Base-by-base conservation (phyloP, 2,329 filamentous ascomycete genomes). In the Tolypocladium paradoxum region DNA sequence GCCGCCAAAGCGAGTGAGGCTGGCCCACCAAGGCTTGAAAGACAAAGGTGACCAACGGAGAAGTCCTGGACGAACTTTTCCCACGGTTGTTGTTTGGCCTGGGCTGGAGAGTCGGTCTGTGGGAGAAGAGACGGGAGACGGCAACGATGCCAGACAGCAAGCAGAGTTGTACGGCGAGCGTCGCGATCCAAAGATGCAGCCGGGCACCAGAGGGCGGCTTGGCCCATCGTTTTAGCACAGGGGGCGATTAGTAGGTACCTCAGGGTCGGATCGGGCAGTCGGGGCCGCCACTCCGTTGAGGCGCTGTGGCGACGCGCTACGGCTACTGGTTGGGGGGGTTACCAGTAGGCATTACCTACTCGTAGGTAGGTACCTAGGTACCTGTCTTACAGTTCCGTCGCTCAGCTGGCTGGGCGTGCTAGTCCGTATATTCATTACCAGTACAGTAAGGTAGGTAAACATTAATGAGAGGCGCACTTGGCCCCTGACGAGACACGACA, bases 1-100 rank as follows among this genome's bases (percentile, higher is more conserved):
- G 65, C 71, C 73, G 74, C 75, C 76, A 75, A 71, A 83, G 74
- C 79, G 80, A 84, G 73, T 78, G 81, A 82, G 73, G 73, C 70
- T 70, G 71, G 56, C 58, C 55, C 53, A 56, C 58, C 55, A 58
- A 58, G 50, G 33, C 36, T 53, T 54, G 57, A 54, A 59, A 56
- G 49, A 56, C 51, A 29, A 56, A 58, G 22, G 53, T 16, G 53
- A 58, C 54, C 55, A 51, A 53, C 52, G 56, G 43, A 36, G 27
- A 45, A 49, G 56, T 53, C 58, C 53, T 57, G 55, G 57, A 62
- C 51, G 55, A 60, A 58, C 34, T 51, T 54, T 60, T 60, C 56
- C 27, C 58, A 52, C 56, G 55, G 55, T 7, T 8, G 33, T 48
- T 45, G 51, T 33, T 37, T 38, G 50, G 38, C 27, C 40, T 34